phyloP scores from a whole-genome alignment of 2,329 filamentous ascomycete species.

The Fusarium torreyae region DNA sequence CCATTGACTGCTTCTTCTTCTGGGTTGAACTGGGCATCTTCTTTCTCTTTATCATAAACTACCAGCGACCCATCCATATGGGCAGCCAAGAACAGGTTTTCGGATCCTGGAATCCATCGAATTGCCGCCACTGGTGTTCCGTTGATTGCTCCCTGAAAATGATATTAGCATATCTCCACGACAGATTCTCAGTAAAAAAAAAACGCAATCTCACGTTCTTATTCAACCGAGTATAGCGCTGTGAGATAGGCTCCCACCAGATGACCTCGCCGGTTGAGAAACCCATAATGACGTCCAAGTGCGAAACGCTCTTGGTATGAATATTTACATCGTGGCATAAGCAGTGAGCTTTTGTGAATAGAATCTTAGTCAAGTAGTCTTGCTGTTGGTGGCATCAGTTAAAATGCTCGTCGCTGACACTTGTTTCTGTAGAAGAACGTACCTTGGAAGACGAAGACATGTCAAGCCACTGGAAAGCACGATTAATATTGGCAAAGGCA shows the following conservation, averaged over 20 bases:
- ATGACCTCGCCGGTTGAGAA: slow-evolving; percentile 98
- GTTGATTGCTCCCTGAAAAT: slow-evolving; percentile 84
- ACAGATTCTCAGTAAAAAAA: background rate
- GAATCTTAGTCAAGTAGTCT: slow-evolving; percentile 93
- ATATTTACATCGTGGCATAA: slow-evolving; percentile 94
- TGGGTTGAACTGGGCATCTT: slow-evolving; percentile 83
- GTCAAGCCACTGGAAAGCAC: slow-evolving; percentile 97
- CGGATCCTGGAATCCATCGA: slow-evolving; percentile 93
- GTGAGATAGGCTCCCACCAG: slow-evolving; percentile 97
- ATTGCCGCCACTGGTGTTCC: slow-evolving; percentile 88
- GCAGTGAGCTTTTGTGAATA: slow-evolving; percentile 97
- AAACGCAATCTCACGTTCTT: slow-evolving; percentile 78
- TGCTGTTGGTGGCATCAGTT: slow-evolving; percentile 66
- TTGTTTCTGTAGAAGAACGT: slow-evolving; percentile 14
- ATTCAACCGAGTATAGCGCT: slow-evolving; percentile 95
- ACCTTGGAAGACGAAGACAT: slow-evolving; percentile 82
- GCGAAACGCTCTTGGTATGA: slow-evolving; percentile 81
- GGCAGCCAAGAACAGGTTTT: slow-evolving; percentile 91
- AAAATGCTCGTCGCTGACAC: background rate
- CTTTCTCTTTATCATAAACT: slow-evolving; percentile 98
- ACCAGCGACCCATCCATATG: slow-evolving; percentile 93
- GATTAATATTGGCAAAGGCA: slow-evolving; percentile 95
- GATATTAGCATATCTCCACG: slow-evolving; percentile 25
- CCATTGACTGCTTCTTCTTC: slow-evolving; percentile 74
- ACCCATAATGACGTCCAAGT: slow-evolving; percentile 94